A percentile compares a stretch with the other conserved stretches of the same genome.
phyloP scores from a whole-genome alignment of 495 filamentous ascomycete species.

The Hyaloscypha variabilis region DNA sequence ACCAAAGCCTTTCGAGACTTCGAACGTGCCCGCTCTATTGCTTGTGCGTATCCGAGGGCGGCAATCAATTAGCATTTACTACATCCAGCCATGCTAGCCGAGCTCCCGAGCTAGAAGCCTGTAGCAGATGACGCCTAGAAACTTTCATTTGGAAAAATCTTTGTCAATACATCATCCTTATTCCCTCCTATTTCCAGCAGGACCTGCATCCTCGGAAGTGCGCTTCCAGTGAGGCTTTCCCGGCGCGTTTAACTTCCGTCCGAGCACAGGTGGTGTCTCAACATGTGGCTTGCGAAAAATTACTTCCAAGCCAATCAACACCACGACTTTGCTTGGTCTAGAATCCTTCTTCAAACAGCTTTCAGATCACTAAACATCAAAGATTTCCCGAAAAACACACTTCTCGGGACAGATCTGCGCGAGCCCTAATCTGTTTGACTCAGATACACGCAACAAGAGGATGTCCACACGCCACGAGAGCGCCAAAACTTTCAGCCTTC shows the following conservation, averaged over 20 bases:
- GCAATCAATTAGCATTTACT: too few species aligned
- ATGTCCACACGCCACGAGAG: neutral
- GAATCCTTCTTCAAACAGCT: neutral
- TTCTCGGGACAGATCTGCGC: neutral
- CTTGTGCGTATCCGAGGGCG: too few species aligned
- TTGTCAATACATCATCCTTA: neutral
- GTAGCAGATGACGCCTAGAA: too few species aligned
- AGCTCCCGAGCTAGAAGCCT: too few species aligned
- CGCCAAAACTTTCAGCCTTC: neutral
- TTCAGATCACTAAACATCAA: neutral
- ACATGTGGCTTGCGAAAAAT: neutral
- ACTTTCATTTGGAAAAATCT: too few species aligned
- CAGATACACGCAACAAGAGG: neutral
- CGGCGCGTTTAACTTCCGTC: neutral
- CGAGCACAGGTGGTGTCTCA: neutral
- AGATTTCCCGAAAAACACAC: neutral
- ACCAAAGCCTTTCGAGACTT: too few species aligned
- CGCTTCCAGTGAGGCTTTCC: neutral
- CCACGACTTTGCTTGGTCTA: too few species aligned
- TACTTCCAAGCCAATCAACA: neutral
- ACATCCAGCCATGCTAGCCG: too few species aligned
- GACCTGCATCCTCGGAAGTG: neutral
- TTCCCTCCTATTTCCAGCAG: neutral
- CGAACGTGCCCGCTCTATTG: too few species aligned
- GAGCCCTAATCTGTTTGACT: neutral